A percentile compares a stretch with the other conserved stretches of the same genome.
phyloP scores from a whole-genome alignment of 2,329 filamentous ascomycete species.

The Nemania sp. region DNA sequence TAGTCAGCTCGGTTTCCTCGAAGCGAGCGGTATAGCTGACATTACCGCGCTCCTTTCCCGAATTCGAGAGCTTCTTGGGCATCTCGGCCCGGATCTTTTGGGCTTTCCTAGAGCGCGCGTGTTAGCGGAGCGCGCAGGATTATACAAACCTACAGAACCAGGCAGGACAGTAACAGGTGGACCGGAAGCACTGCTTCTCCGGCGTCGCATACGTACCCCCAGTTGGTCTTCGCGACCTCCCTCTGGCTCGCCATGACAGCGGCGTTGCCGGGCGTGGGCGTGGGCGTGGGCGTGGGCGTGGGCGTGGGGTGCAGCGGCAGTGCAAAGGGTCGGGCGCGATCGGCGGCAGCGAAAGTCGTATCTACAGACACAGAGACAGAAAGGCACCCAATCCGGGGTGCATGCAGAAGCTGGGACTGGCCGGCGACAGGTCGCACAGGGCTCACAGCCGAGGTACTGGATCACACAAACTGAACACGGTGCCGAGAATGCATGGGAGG shows the following conservation, averaged over 20 bases:
- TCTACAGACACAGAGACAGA: slow-evolving; percentile 7
- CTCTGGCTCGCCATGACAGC: slow-evolving; percentile 34
- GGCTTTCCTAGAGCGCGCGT: slow-evolving; percentile 27
- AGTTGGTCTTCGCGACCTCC: slow-evolving; percentile 34
- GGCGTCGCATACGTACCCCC: slow-evolving; percentile 36
- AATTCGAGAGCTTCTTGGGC: slow-evolving; percentile 29
- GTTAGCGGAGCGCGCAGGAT: slow-evolving; percentile 14
- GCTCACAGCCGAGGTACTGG: slow-evolving; percentile 36
- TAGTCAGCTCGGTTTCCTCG: slow-evolving; percentile 37
- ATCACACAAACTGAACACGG: slow-evolving; percentile 40
- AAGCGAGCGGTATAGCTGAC: slow-evolving; percentile 38
- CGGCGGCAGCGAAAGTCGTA: slow-evolving; percentile 8
- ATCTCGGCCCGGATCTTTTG: slow-evolving; percentile 38
- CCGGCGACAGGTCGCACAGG: slow-evolving; percentile 30
- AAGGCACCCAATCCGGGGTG: slow-evolving; percentile 25
- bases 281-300: too few relatives aligned
- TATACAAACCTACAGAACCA: background rate
- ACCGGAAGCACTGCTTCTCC: too few relatives aligned
- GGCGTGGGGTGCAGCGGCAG: too few relatives aligned
- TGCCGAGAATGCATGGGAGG: slow-evolving; percentile 33
- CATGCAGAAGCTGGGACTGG: slow-evolving; percentile 25
- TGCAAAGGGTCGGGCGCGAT: background rate
- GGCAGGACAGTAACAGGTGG: too few relatives aligned
- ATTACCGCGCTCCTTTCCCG: slow-evolving; percentile 37
- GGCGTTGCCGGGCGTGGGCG: too few relatives aligned